Evolutionary conservation across 2,329 filamentous ascomycete species (phyloP), one percentile per base, ranked within the genome.

Genomic region (Cladosporium oxysporum): DNA sequence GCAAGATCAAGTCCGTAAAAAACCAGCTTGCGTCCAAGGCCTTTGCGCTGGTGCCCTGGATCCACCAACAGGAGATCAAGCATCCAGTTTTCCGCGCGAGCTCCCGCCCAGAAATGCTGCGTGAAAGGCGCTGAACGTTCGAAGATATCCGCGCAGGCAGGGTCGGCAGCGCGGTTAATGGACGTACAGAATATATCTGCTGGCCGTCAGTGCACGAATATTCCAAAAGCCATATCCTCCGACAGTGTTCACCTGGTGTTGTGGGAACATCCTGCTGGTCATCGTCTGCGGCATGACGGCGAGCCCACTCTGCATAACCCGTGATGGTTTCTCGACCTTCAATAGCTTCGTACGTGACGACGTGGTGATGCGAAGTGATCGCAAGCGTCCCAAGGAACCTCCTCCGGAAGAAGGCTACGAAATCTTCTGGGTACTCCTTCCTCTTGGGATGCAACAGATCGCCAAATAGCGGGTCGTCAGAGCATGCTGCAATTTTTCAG

Each of bases 381-480:
- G 12, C 5, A 26, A 66, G 59, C 7, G 31, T 49, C 23, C 26
- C 26, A 5, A 37, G 23, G 6, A 55, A 28, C 10, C 37, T 35
- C 35, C 26, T 33, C n/a, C 35, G 50, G 33, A 64, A 77, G 68
- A 71, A 76, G 60, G 75, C 73, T 1, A 76, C 68, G 33, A 64
- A 64, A 26, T 76, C 71, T 3, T 73, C 68, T 0, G 75, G 75
- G 31, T 73, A 70, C 12, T 73, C 14, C 2, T 74, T 58, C 5
- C 75, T 71, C 35, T 73, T 41, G 0, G 75, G 75, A 67, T 77
- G 75, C 74, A 77, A 76, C 7, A 76, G 62, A 2, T 70, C 62
- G 14, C 75, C 75, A 11, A 77, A 73, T 31, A 76, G 70, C 37
- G 75, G 73, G 64, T 77, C 75, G 47, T 76, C 70, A 35, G 75